A percentile compares a stretch with the other conserved stretches of the same genome.
phyloP scores from a whole-genome alignment of 2,329 filamentous ascomycete species.

The Neonectria hederae region DNA sequence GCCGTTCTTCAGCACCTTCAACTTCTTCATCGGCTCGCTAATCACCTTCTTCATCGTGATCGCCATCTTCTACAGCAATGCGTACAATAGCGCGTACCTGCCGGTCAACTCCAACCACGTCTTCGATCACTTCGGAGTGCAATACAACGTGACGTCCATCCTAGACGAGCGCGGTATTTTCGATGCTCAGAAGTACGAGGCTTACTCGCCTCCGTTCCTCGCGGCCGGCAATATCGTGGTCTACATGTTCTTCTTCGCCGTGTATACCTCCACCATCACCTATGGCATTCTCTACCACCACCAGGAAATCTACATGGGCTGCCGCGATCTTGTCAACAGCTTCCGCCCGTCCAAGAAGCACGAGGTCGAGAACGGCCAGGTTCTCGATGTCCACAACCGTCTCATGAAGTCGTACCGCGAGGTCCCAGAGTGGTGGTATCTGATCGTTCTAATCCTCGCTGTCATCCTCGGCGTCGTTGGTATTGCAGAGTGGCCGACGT shows the following conservation, averaged over 20 bases:
- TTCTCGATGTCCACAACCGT: constrained; percentile 54
- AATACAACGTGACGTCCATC: constrained; percentile 51
- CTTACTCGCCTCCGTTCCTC: constrained; percentile 55
- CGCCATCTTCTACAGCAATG: constrained; percentile 46
- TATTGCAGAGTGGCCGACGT: constrained; percentile 52
- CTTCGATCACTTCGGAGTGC: constrained; percentile 51
- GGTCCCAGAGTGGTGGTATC: constrained; percentile 60
- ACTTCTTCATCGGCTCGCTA: constrained; percentile 45
- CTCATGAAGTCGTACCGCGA: constrained; percentile 59
- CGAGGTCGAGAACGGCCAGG: constrained; percentile 31
- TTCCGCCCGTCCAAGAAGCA: constrained; percentile 40
- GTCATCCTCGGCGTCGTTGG: constrained; percentile 48
- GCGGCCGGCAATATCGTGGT: constrained; percentile 47
- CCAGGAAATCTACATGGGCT: constrained; percentile 49
- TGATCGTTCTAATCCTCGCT: constrained; percentile 44
- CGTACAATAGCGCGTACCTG: constrained; percentile 49
- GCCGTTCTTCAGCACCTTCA: constrained; percentile 50
- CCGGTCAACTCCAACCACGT: constrained; percentile 54
- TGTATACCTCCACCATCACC: constrained; percentile 52
- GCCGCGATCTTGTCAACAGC: constrained; percentile 45
- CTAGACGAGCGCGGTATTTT: constrained; percentile 49
- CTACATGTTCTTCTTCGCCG: constrained; percentile 54
- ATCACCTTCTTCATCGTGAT: constrained; percentile 44
- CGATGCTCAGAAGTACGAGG: constrained; percentile 49
- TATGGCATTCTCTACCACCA: constrained; percentile 54